Evolutionary conservation across 257 asterid species (phyloP).

Genomic region (Sherardia arvensis): DNA sequence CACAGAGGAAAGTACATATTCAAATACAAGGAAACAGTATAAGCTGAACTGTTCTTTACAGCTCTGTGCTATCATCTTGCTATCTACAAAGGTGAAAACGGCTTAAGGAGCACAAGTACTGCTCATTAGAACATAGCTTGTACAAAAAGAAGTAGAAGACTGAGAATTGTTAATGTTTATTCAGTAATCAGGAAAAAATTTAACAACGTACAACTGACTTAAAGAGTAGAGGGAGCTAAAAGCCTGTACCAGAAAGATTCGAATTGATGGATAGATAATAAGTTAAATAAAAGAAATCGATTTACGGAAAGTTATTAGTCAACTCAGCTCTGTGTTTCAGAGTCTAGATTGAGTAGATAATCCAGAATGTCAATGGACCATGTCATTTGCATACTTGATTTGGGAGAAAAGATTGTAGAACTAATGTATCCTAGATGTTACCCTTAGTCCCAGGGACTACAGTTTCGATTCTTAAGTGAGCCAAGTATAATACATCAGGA

Average conservation of each 20-base stretch:
- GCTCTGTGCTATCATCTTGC: neutral
- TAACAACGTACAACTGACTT: neutral
- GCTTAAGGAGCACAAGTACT: neutral
- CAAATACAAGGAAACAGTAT: neutral
- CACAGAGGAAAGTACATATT: too few species aligned
- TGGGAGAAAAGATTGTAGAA: neutral
- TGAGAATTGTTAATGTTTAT: neutral
- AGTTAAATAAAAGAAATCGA: neutral
- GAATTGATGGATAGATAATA: neutral
- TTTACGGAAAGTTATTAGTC: neutral
- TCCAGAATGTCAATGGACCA: neutral
- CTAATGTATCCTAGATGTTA: too few species aligned
- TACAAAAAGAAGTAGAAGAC: neutral
- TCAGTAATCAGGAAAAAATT: neutral
- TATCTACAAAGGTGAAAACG: neutral
- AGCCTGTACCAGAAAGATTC: neutral
- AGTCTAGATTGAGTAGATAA: neutral
- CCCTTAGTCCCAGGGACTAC: too few species aligned
- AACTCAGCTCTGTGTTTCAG: neutral
- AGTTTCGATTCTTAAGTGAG: neutral
- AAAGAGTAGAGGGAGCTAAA: neutral
- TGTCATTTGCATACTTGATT: neutral
- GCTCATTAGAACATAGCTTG: neutral
- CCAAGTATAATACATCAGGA: neutral
- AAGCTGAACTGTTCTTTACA: neutral